Base-by-base conservation (phyloP, 148 eudicot species). In the Arctostaphylos glauca region DNA sequence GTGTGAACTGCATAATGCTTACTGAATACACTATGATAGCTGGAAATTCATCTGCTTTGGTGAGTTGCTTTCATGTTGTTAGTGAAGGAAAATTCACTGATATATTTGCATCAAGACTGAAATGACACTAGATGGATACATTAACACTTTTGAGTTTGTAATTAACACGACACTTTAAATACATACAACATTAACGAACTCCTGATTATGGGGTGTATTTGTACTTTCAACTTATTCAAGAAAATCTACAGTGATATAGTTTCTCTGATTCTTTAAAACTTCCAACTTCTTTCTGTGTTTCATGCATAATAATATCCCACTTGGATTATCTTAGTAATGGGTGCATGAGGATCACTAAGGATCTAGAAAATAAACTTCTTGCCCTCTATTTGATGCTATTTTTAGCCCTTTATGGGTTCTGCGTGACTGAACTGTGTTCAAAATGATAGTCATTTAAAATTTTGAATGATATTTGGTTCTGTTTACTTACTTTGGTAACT, bases 31-130 rank as follows among this genome's bases (percentile, higher is more conserved):
- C 12, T 52, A 3, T 44, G 21, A 43, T 50, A 67, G 56, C 38
- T 83, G 23, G 75, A 83, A 54, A 53, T 56, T 55, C 47, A 14
- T 68, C 70, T 43, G 68, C 77, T 66, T 76, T 67, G 44, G 46
- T 31, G 50, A 67, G 53, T 50, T 70, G 5, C 46, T 77, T 41
- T 38, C 70, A 66, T 44, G 16, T 64, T 64, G 44, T 52, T 53
- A 62, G 52, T 41, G 15, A 64, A 66, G 50, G 48, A 54, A 13
- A 52, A 7, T 52, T 81, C 50, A 2, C 43, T 48, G 3, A n/a
- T 23, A 46, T 73, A 25, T 25, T 19, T 53, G 21, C 67, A 10
- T 18, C 53, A 43, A 81, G 53, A 81, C 31, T 74, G 59, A 21
- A 15, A 67, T 77, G 9, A 38, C 38, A 25, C 10, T 53, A 21